These are phyloP conservation scores for Citrullus amarus DNA, from an alignment of 306 rosid genomes.

Conservation along the genomic window DNA sequence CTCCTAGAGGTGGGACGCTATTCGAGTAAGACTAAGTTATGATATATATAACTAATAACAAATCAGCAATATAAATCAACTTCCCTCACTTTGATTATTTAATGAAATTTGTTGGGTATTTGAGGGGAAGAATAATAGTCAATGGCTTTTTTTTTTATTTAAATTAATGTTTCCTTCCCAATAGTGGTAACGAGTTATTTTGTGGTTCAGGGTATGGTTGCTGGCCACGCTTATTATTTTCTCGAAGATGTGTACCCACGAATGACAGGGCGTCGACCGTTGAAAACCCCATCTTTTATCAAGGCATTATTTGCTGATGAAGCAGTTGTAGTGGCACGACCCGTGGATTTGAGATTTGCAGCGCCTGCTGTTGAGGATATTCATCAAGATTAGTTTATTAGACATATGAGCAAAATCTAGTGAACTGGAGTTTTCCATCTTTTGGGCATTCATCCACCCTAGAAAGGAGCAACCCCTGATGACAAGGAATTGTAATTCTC, in stretches of 20 bases:
- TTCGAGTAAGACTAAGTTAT: too few relatives aligned
- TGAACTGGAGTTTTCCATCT: not conserved
- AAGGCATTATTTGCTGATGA: constrained; percentile 83
- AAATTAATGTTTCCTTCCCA: not conserved
- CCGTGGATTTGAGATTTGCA: constrained; percentile 74
- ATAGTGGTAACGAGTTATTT: not conserved
- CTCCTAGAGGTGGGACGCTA: not conserved
- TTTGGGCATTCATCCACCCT: not conserved
- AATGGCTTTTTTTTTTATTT: not conserved
- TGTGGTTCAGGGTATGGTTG: constrained; percentile 75
- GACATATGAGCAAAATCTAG: not conserved
- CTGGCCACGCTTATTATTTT: constrained; percentile 95
- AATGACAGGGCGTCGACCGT: constrained; percentile 81
- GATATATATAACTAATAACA: not conserved
- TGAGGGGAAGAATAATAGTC: not conserved
- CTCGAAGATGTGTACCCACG: constrained; percentile 87
- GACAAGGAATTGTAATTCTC: not conserved
- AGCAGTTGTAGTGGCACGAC: constrained; percentile 66
- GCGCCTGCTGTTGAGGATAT: constrained; percentile 53
- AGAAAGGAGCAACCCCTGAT: not conserved
- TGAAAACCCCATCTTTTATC: constrained; percentile 79
- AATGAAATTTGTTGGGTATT: not conserved
- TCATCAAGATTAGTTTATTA: constrained; percentile 36
- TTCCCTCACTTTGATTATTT: not conserved
- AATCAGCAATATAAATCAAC: not conserved